Conservation (phyloP, 345 rosid species). For the Clarkia xantiana region DNA sequence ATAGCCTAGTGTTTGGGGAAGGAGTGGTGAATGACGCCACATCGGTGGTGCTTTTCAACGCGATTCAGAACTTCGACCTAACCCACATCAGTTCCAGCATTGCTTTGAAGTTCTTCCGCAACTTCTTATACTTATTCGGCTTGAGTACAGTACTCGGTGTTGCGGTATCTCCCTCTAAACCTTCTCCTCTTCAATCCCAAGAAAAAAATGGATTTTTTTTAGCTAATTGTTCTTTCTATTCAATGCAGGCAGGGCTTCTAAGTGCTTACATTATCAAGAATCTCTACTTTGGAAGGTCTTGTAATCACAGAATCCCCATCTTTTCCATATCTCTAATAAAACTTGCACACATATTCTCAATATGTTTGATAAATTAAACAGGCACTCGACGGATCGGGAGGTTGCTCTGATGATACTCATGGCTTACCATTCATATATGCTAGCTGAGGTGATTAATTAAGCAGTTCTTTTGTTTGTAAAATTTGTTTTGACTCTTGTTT, state of each 20-base stretch:
- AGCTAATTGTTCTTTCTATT: too few species aligned
- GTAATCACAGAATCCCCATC: neutral
- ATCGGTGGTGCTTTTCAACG: constrained; percentile 91
- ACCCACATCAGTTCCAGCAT: constrained; percentile 39
- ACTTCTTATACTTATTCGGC: constrained; percentile 59
- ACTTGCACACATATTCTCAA: neutral
- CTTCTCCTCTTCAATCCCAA: neutral
- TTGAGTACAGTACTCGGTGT: constrained; percentile 75
- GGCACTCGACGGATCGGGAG: constrained; percentile 39
- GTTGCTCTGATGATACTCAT: constrained; percentile 39
- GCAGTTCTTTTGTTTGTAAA: neutral
- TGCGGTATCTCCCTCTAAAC: constrained; percentile 24
- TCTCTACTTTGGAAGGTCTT: constrained; percentile 37
- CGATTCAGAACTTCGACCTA: constrained; percentile 76
- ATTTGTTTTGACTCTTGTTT: neutral
- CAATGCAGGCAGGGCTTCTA: constrained; percentile 28
- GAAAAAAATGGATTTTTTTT: too few species aligned
- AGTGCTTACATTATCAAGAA: constrained; percentile 33
- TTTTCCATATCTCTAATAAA: neutral
- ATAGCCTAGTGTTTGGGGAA: constrained; percentile 92
- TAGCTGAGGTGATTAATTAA: constrained; percentile 22
- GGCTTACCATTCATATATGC: constrained; percentile 38
- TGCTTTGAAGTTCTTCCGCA: constrained; percentile 50
- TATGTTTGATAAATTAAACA: constrained; percentile 4
- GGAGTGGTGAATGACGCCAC: constrained; percentile 98